A percentile compares a stretch with the other conserved stretches of the same genome.
phyloP scores from a whole-genome alignment of 306 rosid genomes.

The Cucurbita pepo region DNA sequence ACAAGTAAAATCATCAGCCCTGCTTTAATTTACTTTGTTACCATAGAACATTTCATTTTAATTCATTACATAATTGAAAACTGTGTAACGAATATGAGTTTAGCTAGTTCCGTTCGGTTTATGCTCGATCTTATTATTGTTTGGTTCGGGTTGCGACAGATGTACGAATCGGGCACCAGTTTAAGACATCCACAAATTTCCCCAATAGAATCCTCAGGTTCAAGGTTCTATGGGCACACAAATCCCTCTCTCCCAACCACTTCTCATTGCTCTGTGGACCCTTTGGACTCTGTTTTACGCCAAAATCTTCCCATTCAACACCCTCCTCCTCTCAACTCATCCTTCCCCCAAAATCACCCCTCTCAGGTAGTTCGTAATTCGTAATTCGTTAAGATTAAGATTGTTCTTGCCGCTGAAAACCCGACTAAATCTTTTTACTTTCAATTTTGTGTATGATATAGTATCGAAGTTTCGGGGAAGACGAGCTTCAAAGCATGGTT shows the following conservation, averaged over 20 bases:
- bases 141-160: slow-evolving; percentile 20
- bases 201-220: slow-evolving; percentile 61
- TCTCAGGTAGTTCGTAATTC: slow-evolving; percentile 38
- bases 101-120: too few relatives aligned
- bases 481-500: slow-evolving; percentile 68
- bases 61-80: too few relatives aligned
- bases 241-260: slow-evolving; percentile 26
- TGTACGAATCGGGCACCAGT: slow-evolving; percentile 45
- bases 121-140: too few relatives aligned
- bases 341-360: slow-evolving; percentile 10
- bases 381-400: background rate
- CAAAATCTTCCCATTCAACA: slow-evolving; percentile 51
- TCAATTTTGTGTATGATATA: slow-evolving; percentile 4
- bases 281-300: slow-evolving; percentile 34
- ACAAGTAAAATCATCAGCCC: slow-evolving; percentile 33
- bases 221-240: slow-evolving; percentile 51
- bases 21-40: too few relatives aligned
- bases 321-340: slow-evolving; percentile 25
- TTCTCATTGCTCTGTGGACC: slow-evolving; percentile 38
- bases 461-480: slow-evolving; percentile 62
- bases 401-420: background rate
- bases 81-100: too few relatives aligned
- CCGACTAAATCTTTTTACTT: background rate
- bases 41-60: too few relatives aligned
- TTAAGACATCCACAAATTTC: slow-evolving; percentile 40